These are phyloP conservation scores for Ricinus communis DNA, from an alignment of 345 rosid species.

Conservation along the genomic window DNA sequence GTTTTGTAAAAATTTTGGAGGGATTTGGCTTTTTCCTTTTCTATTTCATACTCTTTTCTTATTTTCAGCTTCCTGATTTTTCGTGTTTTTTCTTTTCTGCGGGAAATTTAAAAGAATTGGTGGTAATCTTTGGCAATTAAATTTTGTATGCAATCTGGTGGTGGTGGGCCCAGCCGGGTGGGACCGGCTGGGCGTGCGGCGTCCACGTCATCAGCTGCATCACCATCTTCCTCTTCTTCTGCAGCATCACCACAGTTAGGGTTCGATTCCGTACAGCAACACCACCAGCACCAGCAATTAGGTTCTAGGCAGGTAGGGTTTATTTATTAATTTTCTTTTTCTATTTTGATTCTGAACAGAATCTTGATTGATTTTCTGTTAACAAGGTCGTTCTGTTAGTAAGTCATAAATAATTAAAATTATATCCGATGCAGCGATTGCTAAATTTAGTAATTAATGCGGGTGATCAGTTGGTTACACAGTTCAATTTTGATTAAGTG, in stretches of 20 bases:
- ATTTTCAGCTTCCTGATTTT: neutral
- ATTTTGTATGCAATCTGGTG: constrained; percentile 81
- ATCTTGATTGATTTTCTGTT: neutral
- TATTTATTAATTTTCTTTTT: no score
- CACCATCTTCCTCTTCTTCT: constrained; percentile 95
- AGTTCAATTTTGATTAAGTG: constrained; percentile 12
- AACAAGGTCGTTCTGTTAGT: constrained; percentile 19
- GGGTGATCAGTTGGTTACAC: constrained; percentile 11
- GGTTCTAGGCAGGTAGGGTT: constrained; percentile 67
- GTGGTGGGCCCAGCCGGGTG: constrained; percentile 74
- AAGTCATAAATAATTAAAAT: constrained; percentile 11
- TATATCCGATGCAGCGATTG: constrained; percentile 11
- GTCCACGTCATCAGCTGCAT: constrained; percentile 77
- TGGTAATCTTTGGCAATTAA: constrained; percentile 21
- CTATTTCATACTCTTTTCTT: constrained; percentile 21
- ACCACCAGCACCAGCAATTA: constrained; percentile 43
- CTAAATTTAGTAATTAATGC: constrained; percentile 29
- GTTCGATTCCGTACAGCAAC: constrained; percentile 62
- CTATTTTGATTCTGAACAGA: neutral
- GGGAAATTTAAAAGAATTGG: neutral
- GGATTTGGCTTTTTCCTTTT: constrained; percentile 32
- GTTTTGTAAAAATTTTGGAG: constrained; percentile 44
- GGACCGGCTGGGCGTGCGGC: constrained; percentile 79
- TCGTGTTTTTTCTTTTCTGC: neutral
- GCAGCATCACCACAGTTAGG: constrained; percentile 69